Evolutionary conservation across 1,284 basidiomycete genomes (phyloP), one percentile per base, ranked within the genome.

Genomic region (Ceratobasidium sp.): DNA sequence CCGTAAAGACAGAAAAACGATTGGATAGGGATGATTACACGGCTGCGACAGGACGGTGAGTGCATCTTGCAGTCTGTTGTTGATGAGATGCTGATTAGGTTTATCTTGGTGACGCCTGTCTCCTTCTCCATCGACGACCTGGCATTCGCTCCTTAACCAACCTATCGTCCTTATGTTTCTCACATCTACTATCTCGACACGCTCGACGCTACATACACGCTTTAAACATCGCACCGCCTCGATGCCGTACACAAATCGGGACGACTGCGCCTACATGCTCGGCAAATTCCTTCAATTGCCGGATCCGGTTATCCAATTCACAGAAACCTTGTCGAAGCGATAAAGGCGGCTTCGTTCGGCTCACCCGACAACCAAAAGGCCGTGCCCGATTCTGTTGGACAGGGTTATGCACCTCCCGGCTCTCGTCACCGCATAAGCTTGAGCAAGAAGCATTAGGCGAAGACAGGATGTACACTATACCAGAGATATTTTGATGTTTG

Each of bases 21-120:
- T 82, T 87, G 71, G 84, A 86, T 69, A 79, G 85, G 42, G 85
- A 87, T 56, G 82, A 84, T 53, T 90, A 91, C 71, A 79, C 90
- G 10, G 88, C 90, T 74, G 87, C 87, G 4, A 89, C 88, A 8
- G 89, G 90, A 75, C 80, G 88, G 88, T 89, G 70, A 72, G 82
- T 79, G 74, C 8, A 17, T 32, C n/a, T n/a, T n/a, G n/a, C 15
- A 47, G 15, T 13, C 35, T 58, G 7, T 58, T 42, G n/a, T 17
- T 42, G 40, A 6, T 8, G 40, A 58, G 31, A 6, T 40, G 6
- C 45, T 47, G 45, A 47, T 20, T n/a, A n/a, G n/a, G n/a, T n/a
- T n/a, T n/a, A n/a, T n/a, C n/a, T n/a, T n/a, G n/a, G n/a, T n/a
- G n/a, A n/a, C n/a, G n/a, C n/a, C n/a, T n/a, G n/a, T n/a, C n/a